Evolutionary conservation across 768 basidiomycete species (phyloP).

Genomic region (Punctularia strigosozonata): DNA sequence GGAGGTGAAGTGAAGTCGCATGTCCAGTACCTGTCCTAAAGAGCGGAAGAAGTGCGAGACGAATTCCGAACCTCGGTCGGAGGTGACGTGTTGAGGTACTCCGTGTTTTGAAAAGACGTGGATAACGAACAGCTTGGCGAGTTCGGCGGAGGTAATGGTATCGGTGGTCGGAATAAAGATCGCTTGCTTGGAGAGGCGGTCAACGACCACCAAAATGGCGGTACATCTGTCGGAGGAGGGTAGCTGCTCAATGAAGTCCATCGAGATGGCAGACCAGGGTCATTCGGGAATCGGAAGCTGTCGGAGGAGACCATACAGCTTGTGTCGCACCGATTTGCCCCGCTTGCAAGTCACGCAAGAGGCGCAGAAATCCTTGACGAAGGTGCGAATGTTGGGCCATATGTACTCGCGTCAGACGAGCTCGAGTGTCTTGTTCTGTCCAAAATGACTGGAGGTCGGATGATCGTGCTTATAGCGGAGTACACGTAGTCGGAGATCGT

Average conservation of each 20-base stretch:
- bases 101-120: constrained; percentile 9
- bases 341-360: not conserved
- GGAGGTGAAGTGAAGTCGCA: no score
- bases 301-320: constrained; percentile 17
- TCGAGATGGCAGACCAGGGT: constrained; percentile 19
- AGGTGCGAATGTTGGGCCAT: not conserved
- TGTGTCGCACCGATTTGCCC: no score
- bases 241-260: constrained; percentile 16
- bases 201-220: constrained; percentile 12
- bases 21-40: no score
- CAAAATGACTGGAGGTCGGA: constrained; percentile 6
- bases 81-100: constrained; percentile 8
- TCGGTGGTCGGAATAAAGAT: constrained; percentile 9
- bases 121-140: constrained; percentile 4
- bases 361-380: not conserved
- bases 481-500: constrained; percentile 12
- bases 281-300: constrained; percentile 12
- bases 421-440: constrained; percentile 7
- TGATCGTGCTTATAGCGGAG: constrained; percentile 13
- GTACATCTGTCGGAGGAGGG: constrained; percentile 10
- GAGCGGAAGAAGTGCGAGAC: constrained; percentile 3
- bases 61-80: constrained; percentile 8
- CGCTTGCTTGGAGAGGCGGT: constrained; percentile 9
- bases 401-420: not conserved
- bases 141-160: not conserved